Evolutionary conservation across 257 asterid genomes (phyloP), one percentile per base, ranked within the genome.

Genomic region (Gardenia jasminoides): DNA sequence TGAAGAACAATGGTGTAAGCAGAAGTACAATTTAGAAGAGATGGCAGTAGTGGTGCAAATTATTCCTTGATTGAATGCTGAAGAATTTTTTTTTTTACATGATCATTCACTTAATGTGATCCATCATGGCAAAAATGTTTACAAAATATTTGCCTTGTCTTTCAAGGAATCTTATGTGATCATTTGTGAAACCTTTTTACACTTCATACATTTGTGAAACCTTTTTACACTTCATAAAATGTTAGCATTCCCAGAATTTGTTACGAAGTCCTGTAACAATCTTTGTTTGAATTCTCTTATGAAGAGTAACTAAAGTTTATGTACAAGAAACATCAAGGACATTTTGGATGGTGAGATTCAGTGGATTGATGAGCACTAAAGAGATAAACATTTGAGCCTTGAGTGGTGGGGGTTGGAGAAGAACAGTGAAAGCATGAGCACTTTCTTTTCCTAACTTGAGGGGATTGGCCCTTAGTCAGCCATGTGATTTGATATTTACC

Each of bases 261-360:
- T 31, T 26, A 58, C 26, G 24, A 6, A 5, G 44, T 10, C 19
- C 11, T 31, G 10, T 8, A 11, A 16, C 59, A 36, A 36, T 36
- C 41, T 31, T 71, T 59, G 46, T 59, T 31, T 26, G 30, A 9
- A 33, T 46, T 20, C 59, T 71, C 19, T 70, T 20, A 17, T 47
- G 52, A 7, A 75, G 26, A 59, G 52, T 61, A 9, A n/a, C 31
- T 62, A 30, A 26, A 77, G 22, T 36, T 47, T 41, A 41, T 72
- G 43, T 47, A 20, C 56, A 22, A 62, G 74, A 56, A 20, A 41
- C 16, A 31, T 36, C 24, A 6, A 62, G 26, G 20, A n/a, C 1
- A 58, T 78, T 71, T 70, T 59, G 47, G 59, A 61, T 79, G 62
- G 70, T 67, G 20, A 44, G 64, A 74, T 26, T 54, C 33, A 71